Evolutionary conservation across 306 rosid species (phyloP).

Genomic region (Vigna radiata): DNA sequence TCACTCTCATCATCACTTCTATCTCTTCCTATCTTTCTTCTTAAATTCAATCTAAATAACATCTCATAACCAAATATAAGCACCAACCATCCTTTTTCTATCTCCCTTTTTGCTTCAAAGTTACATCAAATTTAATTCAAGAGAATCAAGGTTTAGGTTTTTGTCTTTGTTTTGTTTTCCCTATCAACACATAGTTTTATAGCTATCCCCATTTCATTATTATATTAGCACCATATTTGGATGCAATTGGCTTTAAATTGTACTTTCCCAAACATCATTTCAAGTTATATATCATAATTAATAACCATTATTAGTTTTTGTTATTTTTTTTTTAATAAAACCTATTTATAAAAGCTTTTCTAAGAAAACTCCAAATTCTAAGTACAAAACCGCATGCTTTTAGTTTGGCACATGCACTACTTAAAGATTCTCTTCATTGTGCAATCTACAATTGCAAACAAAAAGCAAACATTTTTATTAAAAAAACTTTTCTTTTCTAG

Average conservation of each 20-base stretch:
- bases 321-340: not conserved
- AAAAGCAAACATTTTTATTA: not conserved
- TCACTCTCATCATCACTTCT: constrained; percentile 10
- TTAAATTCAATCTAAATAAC: not conserved
- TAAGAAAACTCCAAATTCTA: not conserved
- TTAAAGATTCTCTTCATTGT: constrained; percentile 3
- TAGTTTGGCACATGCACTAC: not conserved
- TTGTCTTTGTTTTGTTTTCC: not conserved
- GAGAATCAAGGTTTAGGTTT: not conserved
- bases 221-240: not conserved
- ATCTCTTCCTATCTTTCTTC: not conserved
- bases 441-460: constrained; percentile 13
- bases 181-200: not conserved
- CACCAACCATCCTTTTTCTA: not conserved
- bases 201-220: not conserved
- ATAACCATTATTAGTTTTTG: not conserved
- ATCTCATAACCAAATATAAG: not conserved
- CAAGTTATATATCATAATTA: not conserved
- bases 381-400: not conserved
- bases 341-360: not conserved
- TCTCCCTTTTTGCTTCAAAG: not conserved
- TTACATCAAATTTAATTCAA: not conserved
- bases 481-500: too few relatives aligned
- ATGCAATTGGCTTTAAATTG: not conserved
- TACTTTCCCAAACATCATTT: not conserved